phyloP scores from a whole-genome alignment of 306 rosid species.

The Abrus pulchellus region DNA sequence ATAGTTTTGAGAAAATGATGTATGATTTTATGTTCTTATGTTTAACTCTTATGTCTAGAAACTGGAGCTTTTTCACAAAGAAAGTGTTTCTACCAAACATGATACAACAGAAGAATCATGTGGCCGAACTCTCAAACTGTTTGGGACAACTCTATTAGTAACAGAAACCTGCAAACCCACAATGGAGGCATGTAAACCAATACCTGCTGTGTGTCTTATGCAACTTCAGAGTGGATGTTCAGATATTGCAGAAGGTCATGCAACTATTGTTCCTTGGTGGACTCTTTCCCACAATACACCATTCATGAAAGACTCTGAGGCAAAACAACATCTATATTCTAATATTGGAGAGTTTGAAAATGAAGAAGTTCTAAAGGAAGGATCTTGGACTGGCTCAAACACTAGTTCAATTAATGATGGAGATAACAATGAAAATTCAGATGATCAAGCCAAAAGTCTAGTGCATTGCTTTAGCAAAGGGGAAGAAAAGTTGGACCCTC shows the following conservation, averaged over 20 bases:
- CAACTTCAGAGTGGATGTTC: slow-evolving; percentile 51
- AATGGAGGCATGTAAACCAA: slow-evolving; percentile 43
- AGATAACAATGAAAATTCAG: slow-evolving; percentile 51
- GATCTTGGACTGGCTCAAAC: slow-evolving; percentile 61
- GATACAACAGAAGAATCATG: slow-evolving; percentile 56
- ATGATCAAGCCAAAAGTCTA: slow-evolving; percentile 45
- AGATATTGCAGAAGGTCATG: slow-evolving; percentile 41
- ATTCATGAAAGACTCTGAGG: slow-evolving; percentile 33
- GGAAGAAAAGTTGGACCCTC: slow-evolving; percentile 33
- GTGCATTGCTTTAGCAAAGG: background rate
- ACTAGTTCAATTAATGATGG: slow-evolving; percentile 53
- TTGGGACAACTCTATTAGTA: slow-evolving; percentile 72
- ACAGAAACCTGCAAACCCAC: slow-evolving; percentile 52
- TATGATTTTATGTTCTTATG: slow-evolving; percentile 38
- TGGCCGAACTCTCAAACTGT: slow-evolving; percentile 69
- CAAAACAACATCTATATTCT: slow-evolving; percentile 38
- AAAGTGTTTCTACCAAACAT: slow-evolving; percentile 45
- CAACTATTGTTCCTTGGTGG: slow-evolving; percentile 57
- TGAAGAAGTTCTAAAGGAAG: slow-evolving; percentile 59
- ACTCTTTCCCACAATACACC: slow-evolving; percentile 45
- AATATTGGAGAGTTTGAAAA: slow-evolving; percentile 47
- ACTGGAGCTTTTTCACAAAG: slow-evolving; percentile 52
- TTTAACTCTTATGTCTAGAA: slow-evolving; percentile 58
- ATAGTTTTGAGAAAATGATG: slow-evolving; percentile 9
- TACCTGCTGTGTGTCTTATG: slow-evolving; percentile 43